Evolutionary conservation across 2,329 filamentous ascomycete species (phyloP), one percentile per base, ranked within the genome.

Genomic region (Aspergillus sp.): DNA sequence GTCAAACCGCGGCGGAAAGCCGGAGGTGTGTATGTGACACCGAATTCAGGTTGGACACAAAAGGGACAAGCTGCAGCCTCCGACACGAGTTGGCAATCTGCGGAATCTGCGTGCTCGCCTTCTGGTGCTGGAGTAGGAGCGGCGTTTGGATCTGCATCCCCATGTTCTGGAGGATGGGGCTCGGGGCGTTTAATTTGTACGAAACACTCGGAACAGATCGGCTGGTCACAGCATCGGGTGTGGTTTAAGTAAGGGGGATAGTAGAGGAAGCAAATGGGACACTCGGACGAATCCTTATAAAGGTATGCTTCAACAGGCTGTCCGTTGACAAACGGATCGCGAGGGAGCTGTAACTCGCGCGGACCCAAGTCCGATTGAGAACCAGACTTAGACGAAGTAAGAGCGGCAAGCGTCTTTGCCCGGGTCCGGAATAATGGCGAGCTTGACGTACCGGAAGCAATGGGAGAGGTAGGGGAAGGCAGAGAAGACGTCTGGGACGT

Each of bases 161-260:
- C 77, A 59, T 93, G 88, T 62, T 95, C 88, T 1, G 89, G 88
- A 33, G 90, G 82, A 64, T 96, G 88, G 7, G 90, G 90, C 52
- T 98, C 91, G 4, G 90, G 84, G 34, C 93, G 82, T 65, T 96
- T 97, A 64, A 98, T 98, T 66, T 98, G 93, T 4, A 98, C 93
- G 59, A 98, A 98, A 66, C 93, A 98, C 70, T 98, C 93, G 34
- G 90, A 97, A 69, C 93, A 98, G 50, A 98, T 97, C 5, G 87
- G 78, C 64, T 98, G 93, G 57, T 95, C 90, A 66, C 93, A 98
- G 64, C 93, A 98, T 53, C 93, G 78, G 0, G 93, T 98, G 52
- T 84, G 86, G 69, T 98, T 98, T 28, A 98, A 76, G 61, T 94
- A 94, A 4, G 90, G 90, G 0, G 93, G 93, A 54, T 97, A 98